Conservation (phyloP, 345 rosid genomes). For the Eucalyptus fibrosa region DNA sequence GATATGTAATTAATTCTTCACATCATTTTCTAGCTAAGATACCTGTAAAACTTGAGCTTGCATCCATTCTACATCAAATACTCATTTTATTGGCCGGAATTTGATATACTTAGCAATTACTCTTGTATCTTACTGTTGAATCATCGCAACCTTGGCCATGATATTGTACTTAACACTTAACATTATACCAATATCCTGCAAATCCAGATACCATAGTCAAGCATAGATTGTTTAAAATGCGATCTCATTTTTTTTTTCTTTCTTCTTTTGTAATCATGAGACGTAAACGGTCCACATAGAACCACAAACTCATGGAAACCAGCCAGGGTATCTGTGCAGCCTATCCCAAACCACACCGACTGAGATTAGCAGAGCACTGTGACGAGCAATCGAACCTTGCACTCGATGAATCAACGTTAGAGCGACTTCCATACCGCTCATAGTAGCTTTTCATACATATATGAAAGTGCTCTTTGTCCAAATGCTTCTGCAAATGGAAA, state of each 20-base stretch:
- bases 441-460: not conserved
- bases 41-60: not conserved
- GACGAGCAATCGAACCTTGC: not conserved
- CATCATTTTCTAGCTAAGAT: not conserved
- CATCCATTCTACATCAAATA: not conserved
- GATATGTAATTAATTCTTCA: not conserved
- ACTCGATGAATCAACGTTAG: not conserved
- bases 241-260: not conserved
- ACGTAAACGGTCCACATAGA: accelerated
- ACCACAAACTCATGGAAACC: not conserved
- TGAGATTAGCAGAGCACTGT: not conserved
- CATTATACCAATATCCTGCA: not conserved
- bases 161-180: not conserved
- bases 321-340: not conserved
- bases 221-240: not conserved
- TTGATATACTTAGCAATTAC: not conserved
- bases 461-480: not conserved
- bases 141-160: not conserved
- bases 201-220: not conserved
- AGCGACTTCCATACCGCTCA: not conserved
- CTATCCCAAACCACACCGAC: not conserved
- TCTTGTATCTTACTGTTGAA: not conserved
- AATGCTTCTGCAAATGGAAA: not conserved
- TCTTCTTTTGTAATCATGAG: not conserved
- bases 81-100: not conserved